Evolutionary conservation across 202 grass and related monocot species (phyloP), one percentile per base, ranked within the genome.

Genomic region (Setaria viridis): DNA sequence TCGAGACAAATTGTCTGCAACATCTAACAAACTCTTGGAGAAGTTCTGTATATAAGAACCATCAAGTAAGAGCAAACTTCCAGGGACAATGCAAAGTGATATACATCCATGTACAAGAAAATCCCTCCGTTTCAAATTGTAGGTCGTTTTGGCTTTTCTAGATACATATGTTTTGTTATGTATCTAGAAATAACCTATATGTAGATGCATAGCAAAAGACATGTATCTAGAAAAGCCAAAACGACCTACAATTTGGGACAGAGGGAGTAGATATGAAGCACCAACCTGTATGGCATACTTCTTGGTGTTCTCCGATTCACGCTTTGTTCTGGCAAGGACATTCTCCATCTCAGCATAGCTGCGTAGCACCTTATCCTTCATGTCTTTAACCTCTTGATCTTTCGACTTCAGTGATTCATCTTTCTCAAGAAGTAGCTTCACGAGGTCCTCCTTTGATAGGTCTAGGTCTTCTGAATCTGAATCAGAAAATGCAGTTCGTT

Each of bases 271-370:
- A 71, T 75, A 64, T 34, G 46, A 79, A 46, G 80, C 25, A 70
- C 21, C 41, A 6, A 97, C 94, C 91, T 97, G 94, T 82, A 97
- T 72, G 47, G 91, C 88, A 85, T 90, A 97, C 63, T 97, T 97
- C 69, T 97, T 97, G 14, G 80, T 77, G 81, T 91, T 97, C 17
- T 97, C 94, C 35, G 91, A 92, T 60, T 97, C 91, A 35, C 91
- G 87, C 59, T 92, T 97, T 87, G 94, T 94, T 84, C 94, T 91
- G 11, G 57, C 83, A 20, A 92, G 84, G 48, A 97, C 80, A 73
- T 97, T 97, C 77, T 97, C 94, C 87, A 91, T 92, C 82, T 97
- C 94, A 32, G 94, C 94, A 62, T 92, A 97, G 79, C 91, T 93
- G 32, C 94, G 77, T 15, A 97, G 66, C 42, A 97, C 85, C 77